Conservation (phyloP, 1,139 yeast genomes). For the Zhuliangozyma parablackwelliae region DNA sequence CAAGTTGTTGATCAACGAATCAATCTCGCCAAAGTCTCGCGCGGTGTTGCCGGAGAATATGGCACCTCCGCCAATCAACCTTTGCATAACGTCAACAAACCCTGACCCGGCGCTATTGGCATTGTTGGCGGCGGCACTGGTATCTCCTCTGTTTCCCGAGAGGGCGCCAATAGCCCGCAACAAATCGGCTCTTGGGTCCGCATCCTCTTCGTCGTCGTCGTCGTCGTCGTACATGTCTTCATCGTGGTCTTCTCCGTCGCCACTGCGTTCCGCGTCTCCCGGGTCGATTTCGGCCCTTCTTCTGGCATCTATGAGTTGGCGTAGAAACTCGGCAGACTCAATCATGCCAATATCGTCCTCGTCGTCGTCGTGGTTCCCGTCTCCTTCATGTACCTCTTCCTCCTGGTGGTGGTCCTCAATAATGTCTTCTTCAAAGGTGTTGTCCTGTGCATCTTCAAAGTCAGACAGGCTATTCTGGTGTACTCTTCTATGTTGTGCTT, state of each 20-base stretch:
- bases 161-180: constrained; percentile 25
- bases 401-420: constrained; percentile 5
- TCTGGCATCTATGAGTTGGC: constrained; percentile 18
- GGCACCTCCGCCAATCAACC: constrained; percentile 34
- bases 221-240: constrained; percentile 15
- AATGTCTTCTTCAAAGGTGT: constrained; percentile 3
- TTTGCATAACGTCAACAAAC: constrained; percentile 34
- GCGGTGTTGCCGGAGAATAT: constrained; percentile 25
- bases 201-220: constrained; percentile 17
- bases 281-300: constrained; percentile 15
- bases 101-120: constrained; percentile 12
- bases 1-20: constrained; percentile 38
- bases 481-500: constrained; percentile 14
- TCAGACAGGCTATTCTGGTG: constrained; percentile 6
- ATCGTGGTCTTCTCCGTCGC: constrained; percentile 12
- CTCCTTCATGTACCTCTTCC: constrained; percentile 8
- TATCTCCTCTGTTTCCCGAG: constrained; percentile 11
- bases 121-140: neutral
- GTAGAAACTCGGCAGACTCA: constrained; percentile 22
- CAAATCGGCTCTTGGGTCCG: constrained; percentile 21
- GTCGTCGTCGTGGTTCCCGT: constrained; percentile 7
- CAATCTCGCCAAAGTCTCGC: constrained; percentile 28
- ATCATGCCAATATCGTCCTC: constrained; percentile 18
- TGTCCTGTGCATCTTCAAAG: constrained; percentile 3
- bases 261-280: constrained; percentile 6